phyloP scores from a whole-genome alignment of 495 filamentous ascomycete genomes.

The Talaromyces liani region DNA sequence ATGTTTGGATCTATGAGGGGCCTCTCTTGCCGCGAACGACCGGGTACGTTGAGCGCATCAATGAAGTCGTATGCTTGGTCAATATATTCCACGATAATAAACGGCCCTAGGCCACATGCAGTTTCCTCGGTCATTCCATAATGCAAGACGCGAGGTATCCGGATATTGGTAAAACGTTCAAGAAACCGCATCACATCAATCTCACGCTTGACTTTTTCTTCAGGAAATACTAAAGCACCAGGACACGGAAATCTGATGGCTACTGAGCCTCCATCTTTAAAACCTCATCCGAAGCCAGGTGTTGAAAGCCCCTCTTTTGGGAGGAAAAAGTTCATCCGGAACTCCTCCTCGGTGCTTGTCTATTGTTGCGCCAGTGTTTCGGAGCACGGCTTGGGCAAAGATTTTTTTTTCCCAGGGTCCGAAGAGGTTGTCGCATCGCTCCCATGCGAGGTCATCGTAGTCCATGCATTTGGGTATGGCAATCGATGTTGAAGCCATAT shows the following conservation, averaged over 20 bases:
- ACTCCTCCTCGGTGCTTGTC: constrained; percentile 10
- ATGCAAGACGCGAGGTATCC: constrained; percentile 28
- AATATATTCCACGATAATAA: constrained; percentile 39
- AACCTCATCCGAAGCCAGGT: constrained; percentile 12
- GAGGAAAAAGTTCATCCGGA: constrained; percentile 13
- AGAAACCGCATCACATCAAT: constrained; percentile 36
- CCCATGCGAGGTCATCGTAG: constrained; percentile 15
- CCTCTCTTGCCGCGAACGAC: constrained; percentile 6
- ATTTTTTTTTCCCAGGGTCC: constrained; percentile 15
- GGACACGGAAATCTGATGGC: constrained; percentile 13
- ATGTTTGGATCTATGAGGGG: constrained; percentile 22
- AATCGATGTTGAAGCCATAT: constrained; percentile 5
- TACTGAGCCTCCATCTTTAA: background rate
- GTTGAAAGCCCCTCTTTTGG: constrained; percentile 15
- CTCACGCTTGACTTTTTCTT: constrained; percentile 34
- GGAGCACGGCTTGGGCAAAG: constrained; percentile 9
- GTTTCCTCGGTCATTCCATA: constrained; percentile 22
- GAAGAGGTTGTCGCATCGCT: constrained; percentile 11
- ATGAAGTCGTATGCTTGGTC: constrained; percentile 21
- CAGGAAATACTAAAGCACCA: constrained; percentile 18
- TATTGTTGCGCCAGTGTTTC: constrained; percentile 12
- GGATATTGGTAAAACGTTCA: constrained; percentile 29
- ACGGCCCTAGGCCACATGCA: constrained; percentile 28
- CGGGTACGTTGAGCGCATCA: constrained; percentile 21
- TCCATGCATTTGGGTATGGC: constrained; percentile 9